Evolutionary conservation across 495 filamentous ascomycete genomes (phyloP), one percentile per base, ranked within the genome.

Genomic region (Trypethelium eluteriae): DNA sequence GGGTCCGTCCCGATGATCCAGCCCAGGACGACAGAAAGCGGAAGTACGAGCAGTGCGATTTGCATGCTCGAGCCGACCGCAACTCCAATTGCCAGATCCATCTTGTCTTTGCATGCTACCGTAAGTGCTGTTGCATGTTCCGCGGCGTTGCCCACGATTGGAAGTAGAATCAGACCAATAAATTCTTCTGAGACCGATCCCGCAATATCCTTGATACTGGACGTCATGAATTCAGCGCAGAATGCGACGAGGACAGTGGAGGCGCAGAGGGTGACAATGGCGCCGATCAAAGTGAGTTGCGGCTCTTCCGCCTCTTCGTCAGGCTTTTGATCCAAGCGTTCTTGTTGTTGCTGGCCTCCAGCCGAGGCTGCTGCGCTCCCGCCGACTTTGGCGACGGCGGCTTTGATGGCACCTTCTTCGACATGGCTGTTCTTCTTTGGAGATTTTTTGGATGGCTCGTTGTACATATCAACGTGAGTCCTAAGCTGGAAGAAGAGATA

Each of bases 171-270:
- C 5, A 76, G 64, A 35, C 73, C 74, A 63, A 76, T 66, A 66
- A 76, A 76, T 49, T 66, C 70, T 39, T 61, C 46, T 25, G 73
- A 72, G 18, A 76, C 65, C 38, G 38, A 36, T 35, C 64, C 16
- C 2, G 90, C 90, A 53, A 96, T 76, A 38, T 85, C 82, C 66
- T 86, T 79, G 76, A 97, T 96, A 53, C 86, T 85, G 65, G 85
- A 80, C 32, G 96, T 91, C 85, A 97, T 92, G 74, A 86, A 96
- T 74, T 97, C 93, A 18, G 93, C 90, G 74, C 93, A 96, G 44
- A 96, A 79, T 18, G 88, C 93, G 63, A 97, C 90, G 41, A 96
- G 79, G 14, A 85, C 86, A 5, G 93, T 97, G 1, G 88, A 86
- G 41, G 83, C 78, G 11, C 79, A 79, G 7, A 98, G 83, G 0